Evolutionary conservation across 2,329 filamentous ascomycete species (phyloP).

Genomic region (Davidsoniella eucalypti): DNA sequence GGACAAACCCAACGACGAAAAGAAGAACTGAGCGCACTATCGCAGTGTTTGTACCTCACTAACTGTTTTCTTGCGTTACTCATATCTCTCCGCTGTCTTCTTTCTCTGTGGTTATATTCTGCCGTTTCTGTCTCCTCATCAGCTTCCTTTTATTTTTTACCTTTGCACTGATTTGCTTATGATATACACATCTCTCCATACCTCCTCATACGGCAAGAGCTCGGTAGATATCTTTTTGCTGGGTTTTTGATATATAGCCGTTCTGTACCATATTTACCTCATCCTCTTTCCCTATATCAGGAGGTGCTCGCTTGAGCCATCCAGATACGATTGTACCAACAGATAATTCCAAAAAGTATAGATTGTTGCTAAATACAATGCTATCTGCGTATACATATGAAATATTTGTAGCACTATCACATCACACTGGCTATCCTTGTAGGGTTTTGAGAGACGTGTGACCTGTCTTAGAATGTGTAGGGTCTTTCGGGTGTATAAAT

Average conservation of each 20-base stretch:
- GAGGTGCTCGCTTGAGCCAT: too few species aligned
- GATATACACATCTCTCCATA: conserved; percentile 4
- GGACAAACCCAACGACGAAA: conserved; percentile 15
- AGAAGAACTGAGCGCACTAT: not conserved
- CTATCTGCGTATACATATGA: too few species aligned
- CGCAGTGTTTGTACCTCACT: not conserved
- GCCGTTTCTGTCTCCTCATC: not conserved
- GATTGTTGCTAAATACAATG: too few species aligned
- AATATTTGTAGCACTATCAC: too few species aligned
- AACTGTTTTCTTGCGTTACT: not conserved
- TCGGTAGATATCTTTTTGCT: too few species aligned
- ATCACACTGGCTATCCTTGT: too few species aligned
- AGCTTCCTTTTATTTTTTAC: not conserved
- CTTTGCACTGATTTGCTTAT: conserved; percentile 3
- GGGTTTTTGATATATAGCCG: not conserved
- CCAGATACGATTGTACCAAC: conserved; percentile 6
- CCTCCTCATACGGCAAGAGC: not conserved
- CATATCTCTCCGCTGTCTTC: not conserved
- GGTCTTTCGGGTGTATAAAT: too few species aligned
- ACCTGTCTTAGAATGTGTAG: too few species aligned
- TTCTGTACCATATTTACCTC: conserved; percentile 2
- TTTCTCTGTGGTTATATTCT: not conserved
- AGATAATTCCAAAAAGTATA: not conserved
- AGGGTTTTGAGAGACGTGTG: too few species aligned
- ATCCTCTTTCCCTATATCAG: not conserved